Base-by-base conservation (phyloP, 2,329 filamentous ascomycete species). In the Aureobasidium sp. region DNA sequence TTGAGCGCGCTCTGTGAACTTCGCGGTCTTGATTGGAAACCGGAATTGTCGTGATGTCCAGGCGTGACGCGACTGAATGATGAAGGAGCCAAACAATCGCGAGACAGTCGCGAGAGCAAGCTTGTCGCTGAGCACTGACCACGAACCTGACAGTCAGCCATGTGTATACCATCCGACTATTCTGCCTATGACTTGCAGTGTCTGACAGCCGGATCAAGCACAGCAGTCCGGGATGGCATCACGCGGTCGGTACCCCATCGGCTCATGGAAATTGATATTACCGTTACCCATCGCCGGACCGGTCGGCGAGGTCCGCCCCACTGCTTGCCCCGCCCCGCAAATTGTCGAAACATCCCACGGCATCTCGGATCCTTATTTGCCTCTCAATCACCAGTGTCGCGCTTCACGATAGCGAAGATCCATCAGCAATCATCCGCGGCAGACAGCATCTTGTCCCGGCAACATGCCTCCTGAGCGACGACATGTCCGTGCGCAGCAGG, bases 401-500 rank as follows among this genome's bases (percentile, higher is more conserved):
- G 11, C n/a, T 42, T 42, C n/a, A 42, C n/a, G n/a, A 42, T 20
- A 8, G 5, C 9, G 42, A 22, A 6, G 11, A 9, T 15, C 14
- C 6, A 48, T 5, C 45, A 48, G 25, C 25, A n/a, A 31, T 9
- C 9, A 36, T 20, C 29, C 47, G 17, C 29, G 47, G 47, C 22
- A 22, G 15, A 25, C 7, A 29, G 25, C 14, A 31, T 4, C 45
- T 22, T 25, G 27, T n/a, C 15, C 9, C 48, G 11, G 11, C 31
- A 53, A 20, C 39, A 64, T 64, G 62, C 48, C 51, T 11, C 45
- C 59, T 37, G 62, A 64, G 22, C 53, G 44, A 42, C 62, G 57
- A 6, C 57, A 63, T n/a, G 51, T 49, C 14, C 62, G 62, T 44
- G 62, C 62, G n/a, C 62, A 64, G 47, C 52, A 58, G 11, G 63